A percentile compares a stretch with the other conserved stretches of the same genome.
phyloP scores from a whole-genome alignment of 169 alveolate genomes.

The Eimeria zaria region DNA sequence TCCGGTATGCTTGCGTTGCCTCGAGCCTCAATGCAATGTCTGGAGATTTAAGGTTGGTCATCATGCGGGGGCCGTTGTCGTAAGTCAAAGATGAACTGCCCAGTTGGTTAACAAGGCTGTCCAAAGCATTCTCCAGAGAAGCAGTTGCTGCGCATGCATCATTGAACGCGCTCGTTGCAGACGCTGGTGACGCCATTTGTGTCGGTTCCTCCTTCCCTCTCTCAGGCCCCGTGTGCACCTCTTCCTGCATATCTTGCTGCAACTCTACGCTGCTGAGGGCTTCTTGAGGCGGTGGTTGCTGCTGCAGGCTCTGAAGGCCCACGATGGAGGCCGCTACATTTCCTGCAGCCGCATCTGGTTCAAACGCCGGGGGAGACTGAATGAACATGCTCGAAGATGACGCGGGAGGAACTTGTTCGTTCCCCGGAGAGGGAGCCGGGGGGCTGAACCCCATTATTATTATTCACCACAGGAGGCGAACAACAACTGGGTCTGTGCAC shows the following conservation, averaged over 20 bases:
- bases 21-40: constrained; percentile 83
- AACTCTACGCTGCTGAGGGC: background rate
- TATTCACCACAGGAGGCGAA: constrained; percentile 70
- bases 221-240: constrained; percentile 67
- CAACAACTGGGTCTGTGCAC: constrained; percentile 42
- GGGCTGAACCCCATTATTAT: constrained; percentile 64
- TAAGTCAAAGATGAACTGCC: constrained; percentile 79
- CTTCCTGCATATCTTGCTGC: constrained; percentile 69
- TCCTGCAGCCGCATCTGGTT: constrained; percentile 58
- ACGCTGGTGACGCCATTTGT: constrained; percentile 65
- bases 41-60: constrained; percentile 57
- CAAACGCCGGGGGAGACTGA: constrained; percentile 54
- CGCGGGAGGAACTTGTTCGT: constrained; percentile 56
- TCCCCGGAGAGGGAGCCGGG: constrained; percentile 66
- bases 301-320: constrained; percentile 48
- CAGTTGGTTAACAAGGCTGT: constrained; percentile 82
- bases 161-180: constrained; percentile 61
- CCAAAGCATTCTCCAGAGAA: constrained; percentile 83
- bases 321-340: background rate
- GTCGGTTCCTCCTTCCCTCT: constrained; percentile 68
- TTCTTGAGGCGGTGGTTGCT: background rate
- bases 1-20: constrained; percentile 85
- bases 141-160: constrained; percentile 78
- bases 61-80: constrained; percentile 80
- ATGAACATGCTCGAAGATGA: constrained; percentile 42